Base-by-base conservation (phyloP, 2,329 filamentous ascomycete genomes). In the Apiospora rasikravindrae region DNA sequence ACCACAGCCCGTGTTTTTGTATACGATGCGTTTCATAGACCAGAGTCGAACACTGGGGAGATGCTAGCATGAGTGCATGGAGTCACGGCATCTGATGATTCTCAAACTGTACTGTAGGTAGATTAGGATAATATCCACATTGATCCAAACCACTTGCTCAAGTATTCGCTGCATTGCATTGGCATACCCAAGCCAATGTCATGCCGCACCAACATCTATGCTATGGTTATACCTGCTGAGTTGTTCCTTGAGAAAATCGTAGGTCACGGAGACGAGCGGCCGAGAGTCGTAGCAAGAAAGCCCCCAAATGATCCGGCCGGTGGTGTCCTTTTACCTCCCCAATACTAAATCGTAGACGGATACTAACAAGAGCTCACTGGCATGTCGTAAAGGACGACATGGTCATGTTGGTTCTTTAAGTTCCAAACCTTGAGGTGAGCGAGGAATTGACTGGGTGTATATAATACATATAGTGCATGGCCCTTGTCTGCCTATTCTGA, bases 41-140 rank as follows among this genome's bases (percentile, higher is more conserved):
- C 74, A 74, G 75, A 73, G 75, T 71, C 71, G 71, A 67, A 64
- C 72, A 76, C 71, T 64, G 70, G 74, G 75, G 74, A 37, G 40
- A 77, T 71, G 76, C 78, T 76, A 75, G 77, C 74, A 80, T 76
- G 78, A 78, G 75, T 75, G 73, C 74, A 76, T 74, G 77, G 77
- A 78, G 77, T 78, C 76, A 77, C 77, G 78, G 76, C 74, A 76
- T 77, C 74, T 71, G 76, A 76, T 73, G 75, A 74, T 73, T 72
- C 74, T 75, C 71, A 71, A 75, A 74, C 74, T 79, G 78, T 80
- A 80, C 75, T 79, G 74, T 80, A 79, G 73, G 75, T 76, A 75
- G 76, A 78, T 75, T 76, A 78, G 76, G 77, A 78, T 77, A 76
- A 64, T 64, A 69, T 73, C 68, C 44, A 44, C 33, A 57, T 69